Evolutionary conservation across 768 basidiomycete genomes (phyloP), one percentile per base, ranked within the genome.

Genomic region (Suillus hirtellus): DNA sequence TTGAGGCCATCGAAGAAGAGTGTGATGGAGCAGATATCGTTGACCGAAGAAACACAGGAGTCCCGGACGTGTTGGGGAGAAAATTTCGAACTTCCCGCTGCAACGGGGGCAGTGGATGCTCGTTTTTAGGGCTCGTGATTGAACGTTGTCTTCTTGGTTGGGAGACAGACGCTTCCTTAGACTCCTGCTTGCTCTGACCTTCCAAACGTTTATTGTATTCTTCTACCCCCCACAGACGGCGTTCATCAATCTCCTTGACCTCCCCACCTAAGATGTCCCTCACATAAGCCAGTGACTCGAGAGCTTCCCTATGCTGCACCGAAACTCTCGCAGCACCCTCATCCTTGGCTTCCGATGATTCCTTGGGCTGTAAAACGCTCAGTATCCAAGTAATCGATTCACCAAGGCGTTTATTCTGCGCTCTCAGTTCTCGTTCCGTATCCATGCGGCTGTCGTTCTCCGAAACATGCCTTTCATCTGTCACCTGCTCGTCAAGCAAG

Each of bases 201-300:
- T 70, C 77, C 68, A 75, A 73, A 69, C 79, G 79, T 68, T 76
- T 80, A 50, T 68, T 69, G 59, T 76, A 72, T 50, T 82, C 82
- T 60, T 77, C 80, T 64, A 86, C 88, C 40, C 86, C 83, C 61
- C 87, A 76, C 47, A 94, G 76, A 55, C 88, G 81, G 34, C 86
- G 86, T 47, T 89, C 86, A 24, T 94, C 92, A 50, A 93, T 71
- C 31, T 81, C 78, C 35, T 74, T 75, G 11, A 79, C 74, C 61
- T 80, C 79, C 42, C 86, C 84, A 64, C 83, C 80, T 46, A 95
- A 77, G 17, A 92, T 80, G 66, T 93, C 92, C 65, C 90, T 81
- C 62, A 93, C 87, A 74, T 93, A 91, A 12, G 89, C 81, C 44
- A 95, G 77, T 12, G 88, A 87, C 69, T 92, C 90, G 56, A 95